These are phyloP conservation scores for Porphyra umbilicalis DNA, from an alignment of 31 red algal genomes.

Conservation along the genomic window DNA sequence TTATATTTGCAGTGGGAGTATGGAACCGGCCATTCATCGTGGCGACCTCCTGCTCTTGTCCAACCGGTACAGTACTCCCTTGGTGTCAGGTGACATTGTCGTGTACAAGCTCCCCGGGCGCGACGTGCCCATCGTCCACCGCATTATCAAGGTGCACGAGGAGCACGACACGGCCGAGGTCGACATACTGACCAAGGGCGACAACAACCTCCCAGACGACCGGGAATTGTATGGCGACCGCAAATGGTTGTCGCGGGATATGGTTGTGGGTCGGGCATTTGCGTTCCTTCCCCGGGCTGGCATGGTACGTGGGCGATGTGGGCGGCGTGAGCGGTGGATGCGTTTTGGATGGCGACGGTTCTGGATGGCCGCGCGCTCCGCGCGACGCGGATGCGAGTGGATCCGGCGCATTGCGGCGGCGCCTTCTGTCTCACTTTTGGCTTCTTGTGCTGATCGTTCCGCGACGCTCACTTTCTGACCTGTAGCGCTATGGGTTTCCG, in stretches of 20 bases:
- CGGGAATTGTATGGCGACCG: conserved; percentile 70
- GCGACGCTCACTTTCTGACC: too few relatives aligned
- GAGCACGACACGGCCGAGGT: conserved; percentile 15
- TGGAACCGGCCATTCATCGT: conserved; percentile 90
- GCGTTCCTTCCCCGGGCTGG: conserved; percentile 76
- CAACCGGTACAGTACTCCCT: conserved; percentile 24
- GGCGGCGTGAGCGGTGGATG: too few relatives aligned
- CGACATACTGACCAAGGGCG: conserved; percentile 86
- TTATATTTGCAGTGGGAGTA: conserved; percentile 73
- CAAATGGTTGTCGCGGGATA: conserved; percentile 59
- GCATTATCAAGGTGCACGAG: conserved; percentile 85
- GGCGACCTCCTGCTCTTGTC: conserved; percentile 84
- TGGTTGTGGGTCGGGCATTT: conserved; percentile 68
- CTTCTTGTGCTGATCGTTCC: too few relatives aligned
- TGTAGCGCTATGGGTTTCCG: too few relatives aligned
- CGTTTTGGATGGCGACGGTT: too few relatives aligned
- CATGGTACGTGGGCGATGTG: conserved; percentile 29
- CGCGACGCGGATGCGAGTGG: too few relatives aligned
- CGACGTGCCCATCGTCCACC: conserved; percentile 89
- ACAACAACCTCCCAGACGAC: conserved; percentile 96
- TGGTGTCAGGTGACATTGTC: conserved; percentile 84
- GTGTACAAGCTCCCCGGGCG: conserved; percentile 89
- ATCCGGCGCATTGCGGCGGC: too few relatives aligned
- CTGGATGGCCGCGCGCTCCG: too few relatives aligned
- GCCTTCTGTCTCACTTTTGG: too few relatives aligned